A percentile compares a stretch with the other conserved stretches of the same genome.
Conservation (phyloP, 2,329 filamentous ascomycete species). For the Colletotrichum echinochloae region DNA sequence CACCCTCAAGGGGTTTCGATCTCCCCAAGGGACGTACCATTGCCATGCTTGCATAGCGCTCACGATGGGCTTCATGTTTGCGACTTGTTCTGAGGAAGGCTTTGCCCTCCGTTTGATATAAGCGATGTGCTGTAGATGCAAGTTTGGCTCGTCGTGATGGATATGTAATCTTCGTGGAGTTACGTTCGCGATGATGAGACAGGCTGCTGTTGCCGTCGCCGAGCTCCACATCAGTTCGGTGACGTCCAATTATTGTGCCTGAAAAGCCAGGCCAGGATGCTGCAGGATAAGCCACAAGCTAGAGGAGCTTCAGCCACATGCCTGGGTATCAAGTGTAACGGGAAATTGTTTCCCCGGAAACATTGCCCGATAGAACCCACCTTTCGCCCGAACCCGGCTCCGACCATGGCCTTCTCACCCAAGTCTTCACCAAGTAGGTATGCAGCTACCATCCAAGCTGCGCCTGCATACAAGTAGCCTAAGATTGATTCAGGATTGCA, state of each 20-base stretch:
- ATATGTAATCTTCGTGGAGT: conserved; percentile 8
- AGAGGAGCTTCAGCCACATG: neutral
- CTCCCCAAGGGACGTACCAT: conserved; percentile 72
- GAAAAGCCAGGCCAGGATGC: conserved; percentile 6
- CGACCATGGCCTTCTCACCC: neutral
- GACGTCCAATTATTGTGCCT: conserved; percentile 38
- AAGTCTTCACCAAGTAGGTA: neutral
- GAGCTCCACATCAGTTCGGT: conserved; percentile 28
- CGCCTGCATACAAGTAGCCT: neutral
- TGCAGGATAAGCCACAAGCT: conserved; percentile 3
- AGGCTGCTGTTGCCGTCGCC: conserved; percentile 32
- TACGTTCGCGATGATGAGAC: conserved; percentile 26
- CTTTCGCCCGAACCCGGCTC: neutral
- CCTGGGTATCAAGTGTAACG: fast-evolving
- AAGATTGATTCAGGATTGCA: conserved; percentile 1
- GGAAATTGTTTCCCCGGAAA: neutral
- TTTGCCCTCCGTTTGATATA: neutral
- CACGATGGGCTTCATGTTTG: conserved; percentile 93
- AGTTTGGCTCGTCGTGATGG: conserved; percentile 33
- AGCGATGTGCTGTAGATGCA: conserved; percentile 29
- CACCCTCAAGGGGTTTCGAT: neutral
- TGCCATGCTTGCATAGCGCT: conserved; percentile 94
- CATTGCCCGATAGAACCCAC: too few species aligned
- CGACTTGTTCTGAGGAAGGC: conserved; percentile 36
- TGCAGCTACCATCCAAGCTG: neutral